These are phyloP conservation scores for Actinidia chinensis DNA, from an alignment of 179 eudicot genomes.

Conservation along the genomic window DNA sequence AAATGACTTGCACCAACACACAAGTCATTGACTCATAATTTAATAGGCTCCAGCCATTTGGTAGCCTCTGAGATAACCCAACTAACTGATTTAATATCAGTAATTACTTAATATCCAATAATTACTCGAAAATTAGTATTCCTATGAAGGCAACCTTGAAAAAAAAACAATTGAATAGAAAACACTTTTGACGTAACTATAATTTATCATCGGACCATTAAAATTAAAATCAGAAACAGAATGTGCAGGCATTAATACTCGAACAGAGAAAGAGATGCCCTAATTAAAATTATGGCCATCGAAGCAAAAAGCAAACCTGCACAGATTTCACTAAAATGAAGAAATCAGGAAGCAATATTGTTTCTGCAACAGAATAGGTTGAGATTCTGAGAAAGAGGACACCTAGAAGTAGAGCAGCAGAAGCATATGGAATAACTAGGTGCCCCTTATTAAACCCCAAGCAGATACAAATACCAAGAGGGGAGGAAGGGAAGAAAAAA, in stretches of 20 bases:
- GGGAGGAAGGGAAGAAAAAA: background rate
- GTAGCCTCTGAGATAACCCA: background rate
- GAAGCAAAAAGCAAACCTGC: background rate
- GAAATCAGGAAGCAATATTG: conserved; percentile 10
- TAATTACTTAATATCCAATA: background rate
- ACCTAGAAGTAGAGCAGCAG: background rate
- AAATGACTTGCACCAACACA: background rate
- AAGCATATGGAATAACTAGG: background rate
- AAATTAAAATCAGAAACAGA: background rate
- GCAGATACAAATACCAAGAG: background rate
- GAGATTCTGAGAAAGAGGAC: background rate
- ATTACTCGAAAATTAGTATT: background rate
- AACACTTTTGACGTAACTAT: too few relatives aligned
- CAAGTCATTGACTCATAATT: background rate
- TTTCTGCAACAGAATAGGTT: background rate
- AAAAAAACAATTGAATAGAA: background rate
- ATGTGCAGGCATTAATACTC: background rate
- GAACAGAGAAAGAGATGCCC: background rate
- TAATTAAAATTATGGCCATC: background rate
- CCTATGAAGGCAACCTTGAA: background rate
- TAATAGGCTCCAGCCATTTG: background rate
- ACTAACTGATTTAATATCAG: background rate
- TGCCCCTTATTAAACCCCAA: background rate
- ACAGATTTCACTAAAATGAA: background rate
- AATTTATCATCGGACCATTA: too few relatives aligned